These are phyloP conservation scores for Magnolia officinalis DNA, from an alignment of 164 flowering plant species.

Conservation along the genomic window DNA sequence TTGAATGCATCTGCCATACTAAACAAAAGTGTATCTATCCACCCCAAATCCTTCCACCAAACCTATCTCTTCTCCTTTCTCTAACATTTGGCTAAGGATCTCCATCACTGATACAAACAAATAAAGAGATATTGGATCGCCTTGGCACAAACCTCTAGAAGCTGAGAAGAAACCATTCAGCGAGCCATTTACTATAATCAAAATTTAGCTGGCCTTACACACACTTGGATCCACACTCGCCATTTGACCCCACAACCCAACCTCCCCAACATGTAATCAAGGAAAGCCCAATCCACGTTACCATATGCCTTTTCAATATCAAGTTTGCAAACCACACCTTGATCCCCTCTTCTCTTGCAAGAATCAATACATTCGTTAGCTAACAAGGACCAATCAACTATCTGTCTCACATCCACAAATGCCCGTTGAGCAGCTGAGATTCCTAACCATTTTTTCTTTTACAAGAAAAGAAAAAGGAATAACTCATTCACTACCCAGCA, in stretches of 20 bases:
- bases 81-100: background rate
- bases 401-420: too few species aligned
- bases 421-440: too few species aligned
- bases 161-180: background rate
- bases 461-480: too few species aligned
- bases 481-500: too few species aligned
- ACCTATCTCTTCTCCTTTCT: too few species aligned
- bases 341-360: too few species aligned
- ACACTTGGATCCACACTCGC: background rate
- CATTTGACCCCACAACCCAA: slow-evolving; percentile 2
- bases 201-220: background rate
- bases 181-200: background rate
- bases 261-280: background rate
- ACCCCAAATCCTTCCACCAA: too few species aligned
- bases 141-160: background rate
- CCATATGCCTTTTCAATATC: slow-evolving; percentile 3
- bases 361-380: too few species aligned
- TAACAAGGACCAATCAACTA: too few species aligned
- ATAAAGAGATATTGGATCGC: background rate
- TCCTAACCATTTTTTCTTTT: too few species aligned
- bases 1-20: too few species aligned
- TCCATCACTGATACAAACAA: background rate
- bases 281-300: background rate
- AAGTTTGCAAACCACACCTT: background rate
- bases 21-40: too few species aligned